These are phyloP conservation scores for Xerocomellus intermedius DNA, from an alignment of 768 basidiomycete species.

Conservation along the genomic window DNA sequence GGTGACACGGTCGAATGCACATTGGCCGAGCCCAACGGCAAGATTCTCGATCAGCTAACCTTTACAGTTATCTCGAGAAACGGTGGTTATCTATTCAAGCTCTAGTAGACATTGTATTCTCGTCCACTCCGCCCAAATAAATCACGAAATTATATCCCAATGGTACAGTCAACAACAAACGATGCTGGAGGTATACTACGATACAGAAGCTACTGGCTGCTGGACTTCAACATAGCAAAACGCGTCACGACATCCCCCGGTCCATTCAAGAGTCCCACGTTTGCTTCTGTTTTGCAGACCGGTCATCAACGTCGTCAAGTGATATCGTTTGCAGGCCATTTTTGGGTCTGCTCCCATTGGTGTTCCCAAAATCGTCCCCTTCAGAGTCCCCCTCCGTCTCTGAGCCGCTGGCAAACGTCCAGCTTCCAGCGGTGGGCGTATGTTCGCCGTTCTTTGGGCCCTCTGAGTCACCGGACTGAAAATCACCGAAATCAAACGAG, in stretches of 20 bases:
- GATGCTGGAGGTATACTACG: conserved; percentile 19
- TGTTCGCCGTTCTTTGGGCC: conserved; percentile 40
- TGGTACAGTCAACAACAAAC: conserved; percentile 13
- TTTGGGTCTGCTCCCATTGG: conserved; percentile 7
- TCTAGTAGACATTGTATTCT: conserved; percentile 14
- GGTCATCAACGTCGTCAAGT: conserved; percentile 24
- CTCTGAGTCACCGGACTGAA: conserved; percentile 49
- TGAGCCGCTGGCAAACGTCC: conserved; percentile 58
- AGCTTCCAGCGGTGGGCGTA: conserved; percentile 67
- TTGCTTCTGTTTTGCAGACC: conserved; percentile 17
- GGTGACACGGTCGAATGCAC: conserved; percentile 81
- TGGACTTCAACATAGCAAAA: not conserved
- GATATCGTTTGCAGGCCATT: conserved; percentile 30
- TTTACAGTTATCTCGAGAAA: conserved; percentile 65
- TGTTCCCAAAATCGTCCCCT: conserved; percentile 31
- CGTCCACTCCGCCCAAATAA: not conserved
- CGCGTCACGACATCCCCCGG: not conserved
- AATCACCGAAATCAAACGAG: conserved; percentile 79
- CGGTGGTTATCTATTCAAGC: conserved; percentile 64
- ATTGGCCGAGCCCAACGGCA: conserved; percentile 53
- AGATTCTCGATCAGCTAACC: conserved; percentile 58
- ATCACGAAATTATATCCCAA: conserved; percentile 13
- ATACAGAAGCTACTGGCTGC: conserved; percentile 2
- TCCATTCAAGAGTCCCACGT: conserved; percentile 16
- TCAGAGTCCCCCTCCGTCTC: conserved; percentile 32